Evolutionary conservation across 1,284 basidiomycete species (phyloP), one percentile per base, ranked within the genome.

Genomic region (Heterobasidion occidentale): DNA sequence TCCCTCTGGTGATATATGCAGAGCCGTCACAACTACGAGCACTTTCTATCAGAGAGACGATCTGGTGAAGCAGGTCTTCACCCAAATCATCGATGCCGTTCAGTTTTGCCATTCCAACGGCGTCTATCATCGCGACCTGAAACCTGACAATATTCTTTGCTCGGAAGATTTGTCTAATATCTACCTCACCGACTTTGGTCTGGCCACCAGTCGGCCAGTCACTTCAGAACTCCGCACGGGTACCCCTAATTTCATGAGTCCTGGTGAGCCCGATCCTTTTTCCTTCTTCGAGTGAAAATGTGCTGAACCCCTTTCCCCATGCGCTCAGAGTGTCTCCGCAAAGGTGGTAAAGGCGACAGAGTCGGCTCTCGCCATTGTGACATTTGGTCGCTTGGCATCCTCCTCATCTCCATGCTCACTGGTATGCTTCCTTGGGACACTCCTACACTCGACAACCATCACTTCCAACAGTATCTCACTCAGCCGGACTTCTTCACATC

Each of bases 371-470:
- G 76, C 20, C 77, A 83, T 59, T 89, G 86, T 67, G 95, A 98
- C 67, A 80, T 98, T 58, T 98, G 96, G 96, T 87, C 94, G 3
- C 77, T 98, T 14, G 71, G 70, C 15, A 58, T 70, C 53, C 66
- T 72, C 52, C 64, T 72, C 51, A 53, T 68, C 56, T 97, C 97
- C 71, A 82, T 98, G 73, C 85, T 92, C 49, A 89, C 88, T 61
- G 88, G 89, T 35, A 82, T 88, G 36, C 92, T 89, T 67, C 94
- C 93, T 5, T 98, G 95, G 96, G 79, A 82, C 59, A 78, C 81
- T 62, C 93, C 95, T 2, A 15, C 46, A 17, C 81, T 76, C 50
- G 71, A 77, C 3, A 74, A 77, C 36, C 94, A 98, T 70, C 78
- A 83, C 45, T 88, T 84, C 42, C 15, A 17, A 12, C 9, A 20